These are phyloP conservation scores for Lachnellula occidentalis DNA, from an alignment of 2,329 filamentous ascomycete species.

Conservation along the genomic window DNA sequence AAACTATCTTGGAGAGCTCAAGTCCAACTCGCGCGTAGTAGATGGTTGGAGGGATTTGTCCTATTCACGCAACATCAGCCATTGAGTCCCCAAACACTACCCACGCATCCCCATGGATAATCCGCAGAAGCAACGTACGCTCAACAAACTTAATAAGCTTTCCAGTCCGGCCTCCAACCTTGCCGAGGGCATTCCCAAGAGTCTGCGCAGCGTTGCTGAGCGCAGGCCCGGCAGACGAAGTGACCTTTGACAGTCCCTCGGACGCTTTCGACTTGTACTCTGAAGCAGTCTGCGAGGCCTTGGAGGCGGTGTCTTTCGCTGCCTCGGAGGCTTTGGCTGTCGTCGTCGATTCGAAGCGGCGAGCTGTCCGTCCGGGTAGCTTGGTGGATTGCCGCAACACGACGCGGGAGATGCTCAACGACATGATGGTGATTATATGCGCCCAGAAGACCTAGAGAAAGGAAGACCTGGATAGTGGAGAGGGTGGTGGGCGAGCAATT, in stretches of 20 bases:
- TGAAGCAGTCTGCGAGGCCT: slow-evolving; percentile 39
- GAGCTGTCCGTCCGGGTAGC: slow-evolving; percentile 22
- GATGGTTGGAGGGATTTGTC: slow-evolving; percentile 75
- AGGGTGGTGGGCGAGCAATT: slow-evolving; percentile 24
- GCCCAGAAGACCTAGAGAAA: slow-evolving; percentile 16
- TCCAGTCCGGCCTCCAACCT: slow-evolving; percentile 79
- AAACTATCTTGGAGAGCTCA: slow-evolving; percentile 84
- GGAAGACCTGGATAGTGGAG: slow-evolving; percentile 13
- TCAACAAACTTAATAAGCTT: slow-evolving; percentile 74
- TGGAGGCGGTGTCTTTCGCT: slow-evolving; percentile 38
- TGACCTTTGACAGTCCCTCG: slow-evolving; percentile 76
- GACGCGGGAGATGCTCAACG: slow-evolving; percentile 27
- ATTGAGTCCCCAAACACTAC: slow-evolving; percentile 14
- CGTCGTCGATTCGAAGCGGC: slow-evolving; percentile 54
- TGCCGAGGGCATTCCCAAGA: slow-evolving; percentile 60
- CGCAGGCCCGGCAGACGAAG: slow-evolving; percentile 72
- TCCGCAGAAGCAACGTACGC: slow-evolving; percentile 55
- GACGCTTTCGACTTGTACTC: slow-evolving; percentile 61
- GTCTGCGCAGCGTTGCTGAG: slow-evolving; percentile 67
- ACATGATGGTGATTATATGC: slow-evolving; percentile 24
- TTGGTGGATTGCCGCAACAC: slow-evolving; percentile 29
- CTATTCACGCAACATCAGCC: slow-evolving; percentile 41
- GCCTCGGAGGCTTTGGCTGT: slow-evolving; percentile 42
- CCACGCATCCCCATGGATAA: background rate
- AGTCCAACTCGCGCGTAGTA: slow-evolving; percentile 90